phyloP scores from a whole-genome alignment of 176 grass and related monocot species.

The Poa pratensis region DNA sequence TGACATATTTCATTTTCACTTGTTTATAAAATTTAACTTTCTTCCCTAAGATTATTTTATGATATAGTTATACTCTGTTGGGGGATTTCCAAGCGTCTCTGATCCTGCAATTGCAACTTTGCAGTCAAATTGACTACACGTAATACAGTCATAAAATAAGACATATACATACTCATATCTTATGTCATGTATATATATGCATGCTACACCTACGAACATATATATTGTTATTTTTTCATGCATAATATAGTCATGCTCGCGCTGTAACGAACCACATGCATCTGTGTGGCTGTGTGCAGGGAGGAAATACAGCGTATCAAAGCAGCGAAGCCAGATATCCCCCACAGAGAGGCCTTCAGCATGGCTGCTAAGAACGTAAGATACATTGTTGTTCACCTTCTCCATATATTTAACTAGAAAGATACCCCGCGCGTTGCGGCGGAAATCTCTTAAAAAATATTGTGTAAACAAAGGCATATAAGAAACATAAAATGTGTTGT shows the following conservation, averaged over 20 bases:
- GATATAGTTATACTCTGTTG: neutral
- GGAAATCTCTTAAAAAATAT: too few relatives aligned
- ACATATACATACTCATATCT: neutral
- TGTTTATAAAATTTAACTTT: neutral
- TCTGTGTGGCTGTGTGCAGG: slow-evolving; percentile 37
- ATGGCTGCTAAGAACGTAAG: slow-evolving; percentile 99
- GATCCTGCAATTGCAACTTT: neutral
- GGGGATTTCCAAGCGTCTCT: neutral
- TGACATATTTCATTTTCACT: neutral
- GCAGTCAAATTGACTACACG: neutral
- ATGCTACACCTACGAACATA: neutral
- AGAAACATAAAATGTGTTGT: too few relatives aligned
- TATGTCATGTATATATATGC: neutral
- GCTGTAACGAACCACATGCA: neutral
- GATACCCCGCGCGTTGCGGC: too few relatives aligned
- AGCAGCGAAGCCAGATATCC: slow-evolving; percentile 90
- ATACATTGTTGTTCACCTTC: neutral
- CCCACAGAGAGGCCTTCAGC: slow-evolving; percentile 98
- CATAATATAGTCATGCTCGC: neutral
- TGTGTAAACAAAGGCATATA: too few relatives aligned
- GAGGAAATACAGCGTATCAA: slow-evolving; percentile 99
- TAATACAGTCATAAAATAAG: neutral
- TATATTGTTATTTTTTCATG: neutral
- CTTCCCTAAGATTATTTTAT: neutral
- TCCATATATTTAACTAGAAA: too few relatives aligned